Evolutionary conservation across 2,329 filamentous ascomycete species (phyloP).

Genomic region (Ophiostoma tasmaniense): DNA sequence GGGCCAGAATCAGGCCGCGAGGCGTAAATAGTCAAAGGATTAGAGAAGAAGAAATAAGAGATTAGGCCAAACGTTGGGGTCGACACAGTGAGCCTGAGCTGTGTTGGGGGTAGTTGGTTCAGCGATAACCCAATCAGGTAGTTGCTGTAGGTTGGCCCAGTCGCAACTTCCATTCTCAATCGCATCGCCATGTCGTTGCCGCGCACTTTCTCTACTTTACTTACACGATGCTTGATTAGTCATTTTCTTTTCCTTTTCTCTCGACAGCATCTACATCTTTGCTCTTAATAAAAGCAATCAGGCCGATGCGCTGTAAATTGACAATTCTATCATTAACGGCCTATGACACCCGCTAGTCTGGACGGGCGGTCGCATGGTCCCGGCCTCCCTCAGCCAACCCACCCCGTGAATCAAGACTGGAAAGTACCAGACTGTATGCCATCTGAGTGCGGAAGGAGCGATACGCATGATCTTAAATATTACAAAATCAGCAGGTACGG

Average conservation of each 20-base stretch:
- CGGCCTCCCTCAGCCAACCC: background rate
- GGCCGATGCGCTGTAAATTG: background rate
- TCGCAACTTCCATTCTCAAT: background rate
- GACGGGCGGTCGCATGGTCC: background rate
- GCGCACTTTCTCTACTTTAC: background rate
- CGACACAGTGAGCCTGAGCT: background rate
- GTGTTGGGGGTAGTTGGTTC: background rate
- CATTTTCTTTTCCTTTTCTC: background rate
- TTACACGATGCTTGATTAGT: background rate
- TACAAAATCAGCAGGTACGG: background rate
- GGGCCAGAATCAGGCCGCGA: background rate
- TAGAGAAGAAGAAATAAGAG: background rate
- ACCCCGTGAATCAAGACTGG: background rate
- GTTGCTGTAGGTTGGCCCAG: background rate
- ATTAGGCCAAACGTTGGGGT: background rate
- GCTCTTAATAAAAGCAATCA: too few relatives aligned
- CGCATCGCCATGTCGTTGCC: background rate
- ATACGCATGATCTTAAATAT: background rate
- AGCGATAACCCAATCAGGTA: background rate
- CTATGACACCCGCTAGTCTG: background rate
- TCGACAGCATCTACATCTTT: background rate
- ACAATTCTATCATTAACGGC: too few relatives aligned
- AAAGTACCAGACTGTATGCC: background rate
- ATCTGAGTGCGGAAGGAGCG: background rate
- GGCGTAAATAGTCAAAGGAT: background rate